Conservation (phyloP, 2,329 filamentous ascomycete species). For the Curvularia eragrostidis region DNA sequence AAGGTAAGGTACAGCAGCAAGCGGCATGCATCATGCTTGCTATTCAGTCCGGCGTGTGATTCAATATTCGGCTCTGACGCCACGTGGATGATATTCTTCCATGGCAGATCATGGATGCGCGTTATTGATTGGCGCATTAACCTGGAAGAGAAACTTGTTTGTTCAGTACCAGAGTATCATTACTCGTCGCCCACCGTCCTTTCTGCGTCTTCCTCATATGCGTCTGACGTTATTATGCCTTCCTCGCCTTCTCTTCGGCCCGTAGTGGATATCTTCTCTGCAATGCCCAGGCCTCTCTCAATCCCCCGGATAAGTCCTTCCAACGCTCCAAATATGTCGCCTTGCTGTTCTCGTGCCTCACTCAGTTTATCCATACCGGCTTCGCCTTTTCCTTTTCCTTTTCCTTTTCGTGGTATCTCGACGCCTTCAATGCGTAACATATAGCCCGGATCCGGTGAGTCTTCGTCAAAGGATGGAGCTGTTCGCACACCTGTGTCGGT, state of each 20-base stretch:
- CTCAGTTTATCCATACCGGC: conserved; percentile 37
- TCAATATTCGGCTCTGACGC: not conserved
- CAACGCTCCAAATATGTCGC: conserved; percentile 46
- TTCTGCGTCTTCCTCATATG: conserved; percentile 9
- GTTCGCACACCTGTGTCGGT: conserved; percentile 60
- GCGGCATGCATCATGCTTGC: not conserved
- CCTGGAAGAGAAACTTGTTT: not conserved
- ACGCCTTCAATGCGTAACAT: conserved; percentile 69
- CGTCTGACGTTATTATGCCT: conserved; percentile 10
- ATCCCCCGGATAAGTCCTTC: conserved; percentile 49
- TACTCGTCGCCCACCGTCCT: conserved; percentile 9
- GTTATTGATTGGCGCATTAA: not conserved
- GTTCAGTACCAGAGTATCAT: conserved; percentile 1
- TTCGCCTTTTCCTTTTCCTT: conserved; percentile 40
- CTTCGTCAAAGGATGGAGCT: conserved; percentile 69
- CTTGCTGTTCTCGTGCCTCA: conserved; percentile 42
- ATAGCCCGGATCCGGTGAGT: conserved; percentile 53
- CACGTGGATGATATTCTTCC: not conserved
- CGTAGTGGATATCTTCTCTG: conserved; percentile 41
- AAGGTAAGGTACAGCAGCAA: not conserved
- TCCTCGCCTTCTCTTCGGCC: conserved; percentile 24
- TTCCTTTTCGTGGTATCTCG: conserved; percentile 45
- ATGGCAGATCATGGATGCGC: not conserved
- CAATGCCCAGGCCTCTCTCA: conserved; percentile 44
- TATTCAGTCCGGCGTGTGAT: not conserved